Evolutionary conservation across 2,329 filamentous ascomycete species (phyloP).

Genomic region (Aspergillus floridensis): DNA sequence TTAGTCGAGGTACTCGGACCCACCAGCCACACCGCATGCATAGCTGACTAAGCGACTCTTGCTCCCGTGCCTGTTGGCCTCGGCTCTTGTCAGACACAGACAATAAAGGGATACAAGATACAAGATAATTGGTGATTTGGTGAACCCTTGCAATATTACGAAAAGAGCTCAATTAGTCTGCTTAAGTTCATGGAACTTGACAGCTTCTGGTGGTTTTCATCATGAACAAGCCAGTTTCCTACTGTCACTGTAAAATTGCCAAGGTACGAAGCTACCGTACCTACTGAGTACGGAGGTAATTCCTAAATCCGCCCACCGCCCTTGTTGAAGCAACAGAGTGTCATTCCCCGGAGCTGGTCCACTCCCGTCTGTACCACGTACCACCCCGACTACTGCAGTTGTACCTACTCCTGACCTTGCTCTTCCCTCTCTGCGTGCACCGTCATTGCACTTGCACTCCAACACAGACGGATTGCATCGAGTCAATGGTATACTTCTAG

Average conservation of each 20-base stretch:
- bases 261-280: not conserved
- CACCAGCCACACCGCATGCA: not conserved
- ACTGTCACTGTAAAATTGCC: no score
- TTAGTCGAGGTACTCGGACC: constrained; percentile 18
- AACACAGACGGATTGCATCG: not conserved
- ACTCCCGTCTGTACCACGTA: not conserved
- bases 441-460: not conserved
- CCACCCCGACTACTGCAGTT: not conserved
- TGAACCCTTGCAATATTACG: no score
- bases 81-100: not conserved
- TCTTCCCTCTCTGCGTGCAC: not conserved
- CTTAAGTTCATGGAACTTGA: no score
- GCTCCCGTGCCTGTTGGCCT: not conserved
- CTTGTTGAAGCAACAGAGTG: not conserved
- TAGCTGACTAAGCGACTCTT: not conserved
- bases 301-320: not conserved
- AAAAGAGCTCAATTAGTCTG: no score
- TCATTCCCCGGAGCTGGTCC: not conserved
- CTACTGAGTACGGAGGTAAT: not conserved
- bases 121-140: no score
- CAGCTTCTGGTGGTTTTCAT: no score
- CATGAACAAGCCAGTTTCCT: no score
- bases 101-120: not conserved
- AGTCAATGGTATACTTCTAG: constrained; percentile 25
- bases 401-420: not conserved